Percentiles rank a stretch among this genome's conserved stretches.
phyloP scores from a whole-genome alignment of 495 filamentous ascomycete genomes.

The Podospora australis region DNA sequence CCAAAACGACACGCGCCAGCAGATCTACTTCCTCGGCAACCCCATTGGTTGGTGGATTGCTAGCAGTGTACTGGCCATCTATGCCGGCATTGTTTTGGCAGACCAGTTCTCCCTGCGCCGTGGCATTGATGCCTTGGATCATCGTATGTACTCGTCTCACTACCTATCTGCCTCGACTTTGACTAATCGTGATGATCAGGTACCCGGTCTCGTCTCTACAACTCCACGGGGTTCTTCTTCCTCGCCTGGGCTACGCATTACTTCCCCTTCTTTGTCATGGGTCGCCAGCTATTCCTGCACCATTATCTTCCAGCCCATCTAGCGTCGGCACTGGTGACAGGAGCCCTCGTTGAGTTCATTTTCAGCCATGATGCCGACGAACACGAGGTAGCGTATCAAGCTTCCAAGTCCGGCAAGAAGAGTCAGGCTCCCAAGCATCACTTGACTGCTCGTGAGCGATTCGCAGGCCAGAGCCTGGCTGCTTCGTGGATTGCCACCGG shows the following conservation, averaged over 20 bases:
- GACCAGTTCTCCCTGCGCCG: conserved; percentile 89
- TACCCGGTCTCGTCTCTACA: conserved; percentile 88
- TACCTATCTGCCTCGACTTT: not conserved
- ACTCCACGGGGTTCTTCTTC: conserved; percentile 98
- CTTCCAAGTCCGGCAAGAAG: conserved; percentile 50
- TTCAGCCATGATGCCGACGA: conserved; percentile 79
- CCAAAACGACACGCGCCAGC: conserved; percentile 87
- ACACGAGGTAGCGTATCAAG: conserved; percentile 34
- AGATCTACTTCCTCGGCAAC: conserved; percentile 98
- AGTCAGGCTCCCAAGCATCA: conserved; percentile 40
- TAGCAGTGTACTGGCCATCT: conserved; percentile 85
- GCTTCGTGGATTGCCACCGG: conserved; percentile 69
- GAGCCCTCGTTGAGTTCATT: conserved; percentile 94
- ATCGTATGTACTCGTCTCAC: conserved; percentile 57
- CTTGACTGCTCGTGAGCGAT: conserved; percentile 68
- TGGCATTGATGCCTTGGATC: conserved; percentile 87
- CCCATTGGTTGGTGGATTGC: conserved; percentile 97
- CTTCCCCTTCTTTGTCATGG: conserved; percentile 97
- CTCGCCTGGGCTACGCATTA: conserved; percentile 97
- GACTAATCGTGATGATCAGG: conserved; percentile 39
- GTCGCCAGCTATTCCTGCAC: conserved; percentile 93
- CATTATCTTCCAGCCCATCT: conserved; percentile 96
- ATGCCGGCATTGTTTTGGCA: conserved; percentile 83
- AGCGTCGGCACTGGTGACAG: conserved; percentile 84
- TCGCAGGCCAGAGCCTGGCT: conserved; percentile 70